Percentiles rank a stretch among this genome's conserved stretches.
Conservation (phyloP, 805 yeast genomes). For the Metschnikowia rubicola region DNA sequence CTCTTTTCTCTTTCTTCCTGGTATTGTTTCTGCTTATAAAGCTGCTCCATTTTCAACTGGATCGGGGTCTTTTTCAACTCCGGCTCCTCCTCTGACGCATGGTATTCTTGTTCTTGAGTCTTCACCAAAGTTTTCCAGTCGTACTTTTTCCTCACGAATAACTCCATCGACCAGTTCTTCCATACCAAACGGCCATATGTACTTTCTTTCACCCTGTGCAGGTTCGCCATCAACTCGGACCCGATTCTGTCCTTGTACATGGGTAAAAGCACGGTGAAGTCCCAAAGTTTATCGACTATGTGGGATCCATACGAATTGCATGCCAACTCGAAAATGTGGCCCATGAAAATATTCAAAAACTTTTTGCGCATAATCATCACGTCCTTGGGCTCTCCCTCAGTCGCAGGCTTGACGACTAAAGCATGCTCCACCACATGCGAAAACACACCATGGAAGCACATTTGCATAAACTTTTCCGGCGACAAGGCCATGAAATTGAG, state of each 20-base stretch:
- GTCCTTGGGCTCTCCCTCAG: constrained; percentile 42
- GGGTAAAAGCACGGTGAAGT: constrained; percentile 69
- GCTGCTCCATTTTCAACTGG: constrained; percentile 39
- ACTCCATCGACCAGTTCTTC: constrained; percentile 92
- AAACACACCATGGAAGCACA: constrained; percentile 87
- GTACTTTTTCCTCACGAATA: constrained; percentile 63
- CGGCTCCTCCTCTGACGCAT: constrained; percentile 13
- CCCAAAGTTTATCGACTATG: constrained; percentile 81
- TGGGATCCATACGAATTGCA: constrained; percentile 92
- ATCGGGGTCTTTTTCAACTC: constrained; percentile 34
- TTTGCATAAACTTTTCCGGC: constrained; percentile 57
- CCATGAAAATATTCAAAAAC: constrained; percentile 61
- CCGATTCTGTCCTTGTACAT: constrained; percentile 87
- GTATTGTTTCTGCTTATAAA: constrained; percentile 28
- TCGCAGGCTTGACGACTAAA: constrained; percentile 44
- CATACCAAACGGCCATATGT: constrained; percentile 87
- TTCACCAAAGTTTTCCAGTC: constrained; percentile 78
- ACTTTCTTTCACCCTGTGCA: constrained; percentile 75
- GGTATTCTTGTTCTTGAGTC: constrained; percentile 35
- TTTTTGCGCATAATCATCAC: constrained; percentile 58
- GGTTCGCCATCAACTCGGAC: constrained; percentile 52
- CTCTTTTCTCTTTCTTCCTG: constrained; percentile 29
- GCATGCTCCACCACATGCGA: constrained; percentile 79
- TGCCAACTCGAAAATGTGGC: constrained; percentile 55
- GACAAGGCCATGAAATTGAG: constrained; percentile 60